These are phyloP conservation scores for Leucosporidium creatinivorum DNA, from an alignment of 768 basidiomycete species.

Conservation along the genomic window DNA sequence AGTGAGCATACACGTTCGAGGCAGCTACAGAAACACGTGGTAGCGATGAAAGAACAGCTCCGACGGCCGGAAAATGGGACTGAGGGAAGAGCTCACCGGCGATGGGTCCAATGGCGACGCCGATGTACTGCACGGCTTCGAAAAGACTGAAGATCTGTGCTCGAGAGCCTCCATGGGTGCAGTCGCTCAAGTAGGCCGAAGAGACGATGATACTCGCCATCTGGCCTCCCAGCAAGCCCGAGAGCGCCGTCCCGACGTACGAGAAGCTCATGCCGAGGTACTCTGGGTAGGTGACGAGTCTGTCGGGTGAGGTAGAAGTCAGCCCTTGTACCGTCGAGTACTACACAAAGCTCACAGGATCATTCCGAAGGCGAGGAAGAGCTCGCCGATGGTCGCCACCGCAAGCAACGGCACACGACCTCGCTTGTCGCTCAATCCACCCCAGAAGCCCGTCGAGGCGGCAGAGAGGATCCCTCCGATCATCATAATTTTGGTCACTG, in stretches of 20 bases:
- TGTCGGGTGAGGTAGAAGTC: neutral
- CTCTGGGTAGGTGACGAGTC: conserved; percentile 6
- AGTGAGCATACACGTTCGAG: neutral
- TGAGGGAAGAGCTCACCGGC: conserved; percentile 37
- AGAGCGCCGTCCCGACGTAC: neutral
- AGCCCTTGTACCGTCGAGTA: too few species aligned
- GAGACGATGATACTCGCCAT: neutral
- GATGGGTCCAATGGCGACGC: conserved; percentile 42
- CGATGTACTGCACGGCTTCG: conserved; percentile 41
- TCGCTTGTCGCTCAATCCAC: conserved; percentile 1
- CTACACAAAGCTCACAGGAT: conserved; percentile 2
- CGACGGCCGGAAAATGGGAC: too few species aligned
- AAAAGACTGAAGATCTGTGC: conserved; percentile 7
- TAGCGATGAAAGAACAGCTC: too few species aligned
- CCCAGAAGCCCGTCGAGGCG: conserved; percentile 18
- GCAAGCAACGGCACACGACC: conserved; percentile 14
- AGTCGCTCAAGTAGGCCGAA: conserved; percentile 19
- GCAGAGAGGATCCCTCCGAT: conserved; percentile 10
- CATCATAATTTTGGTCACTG: conserved; percentile 16
- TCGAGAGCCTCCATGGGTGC: conserved; percentile 5
- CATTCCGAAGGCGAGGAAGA: neutral
- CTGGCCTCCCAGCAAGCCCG: conserved; percentile 11
- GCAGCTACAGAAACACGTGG: too few species aligned
- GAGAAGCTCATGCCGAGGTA: conserved; percentile 4
- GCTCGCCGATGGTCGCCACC: neutral